Evolutionary conservation across 768 basidiomycete species (phyloP), one percentile per base, ranked within the genome.

Genomic region (Scleroderma bovista): DNA sequence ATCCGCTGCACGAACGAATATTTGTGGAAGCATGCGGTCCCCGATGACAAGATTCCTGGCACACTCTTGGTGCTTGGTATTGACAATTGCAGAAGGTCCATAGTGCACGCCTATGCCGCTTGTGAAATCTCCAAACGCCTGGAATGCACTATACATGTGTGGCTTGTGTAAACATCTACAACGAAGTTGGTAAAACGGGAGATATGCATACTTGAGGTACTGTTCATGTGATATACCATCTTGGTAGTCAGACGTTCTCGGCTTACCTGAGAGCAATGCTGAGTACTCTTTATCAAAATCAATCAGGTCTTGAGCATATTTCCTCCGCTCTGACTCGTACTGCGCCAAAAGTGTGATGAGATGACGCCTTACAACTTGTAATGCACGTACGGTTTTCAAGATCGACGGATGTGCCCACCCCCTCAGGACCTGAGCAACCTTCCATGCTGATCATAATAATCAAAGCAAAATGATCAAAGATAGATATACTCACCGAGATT

Each of bases 261-360:
- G 81, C 61, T 84, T 84, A 34, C 78, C 78, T 19, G 84, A 86
- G 62, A 86, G 86, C n/a, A 86, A 67, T 13, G 72, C 70, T 8
- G 83, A 73, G 52, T 81, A 84, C 51, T 83, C 60, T 55, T 77
- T 79, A 60, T 89, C 87, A 57, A 86, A 88, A 44, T 75, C 57
- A 51, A 88, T 88, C 51, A 91, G 72, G 50, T 87, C 84, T 64
- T 83, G 76, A 0, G 88, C 86, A 51, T 79, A 85, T 55, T 76
- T 77, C 45, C 77, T 74, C 23, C 88, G 73, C 58, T 91, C 88
- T 23, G 68, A 51, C 61, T 87, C 83, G 60, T 88, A 87, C 85
- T 86, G 47, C 36, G 16, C n/a, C n/a, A n/a, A n/a, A n/a, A 16
- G 15, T 20, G 16, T 39, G 2, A 44, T 12, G 3, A 22, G 29